phyloP scores from a whole-genome alignment of 768 basidiomycete genomes.

The Amanita pallidorosea region DNA sequence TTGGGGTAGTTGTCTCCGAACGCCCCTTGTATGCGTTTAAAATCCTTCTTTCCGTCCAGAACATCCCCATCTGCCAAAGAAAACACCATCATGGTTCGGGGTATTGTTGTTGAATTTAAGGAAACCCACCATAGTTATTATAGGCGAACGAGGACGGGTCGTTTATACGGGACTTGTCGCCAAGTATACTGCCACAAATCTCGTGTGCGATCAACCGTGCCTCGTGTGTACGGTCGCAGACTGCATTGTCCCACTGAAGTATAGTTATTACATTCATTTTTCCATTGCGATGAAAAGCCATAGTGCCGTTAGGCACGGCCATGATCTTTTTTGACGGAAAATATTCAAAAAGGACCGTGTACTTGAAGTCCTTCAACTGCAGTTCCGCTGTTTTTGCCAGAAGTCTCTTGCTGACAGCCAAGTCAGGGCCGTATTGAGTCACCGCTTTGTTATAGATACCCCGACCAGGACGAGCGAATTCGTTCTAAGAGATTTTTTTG shows the following conservation, averaged over 20 bases:
- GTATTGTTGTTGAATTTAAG: not conserved
- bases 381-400: slow-evolving; percentile 18
- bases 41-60: not conserved
- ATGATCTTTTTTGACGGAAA: slow-evolving; percentile 27
- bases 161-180: slow-evolving; percentile 18
- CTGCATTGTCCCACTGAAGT: slow-evolving; percentile 21
- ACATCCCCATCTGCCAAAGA: not conserved
- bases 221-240: slow-evolving; percentile 17
- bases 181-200: slow-evolving; percentile 18
- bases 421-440: slow-evolving; percentile 18
- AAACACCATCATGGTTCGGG: not conserved
- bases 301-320: slow-evolving; percentile 20
- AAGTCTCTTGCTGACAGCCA: slow-evolving; percentile 15
- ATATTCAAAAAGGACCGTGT: slow-evolving; percentile 29
- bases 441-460: slow-evolving; percentile 33
- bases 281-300: slow-evolving; percentile 29
- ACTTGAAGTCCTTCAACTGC: not conserved
- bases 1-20: slow-evolving; percentile 30
- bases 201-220: slow-evolving; percentile 20
- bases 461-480: slow-evolving; percentile 20
- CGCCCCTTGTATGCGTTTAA: slow-evolving; percentile 18
- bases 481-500: slow-evolving; percentile 17
- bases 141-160: slow-evolving; percentile 23
- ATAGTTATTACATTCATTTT: slow-evolving; percentile 22
- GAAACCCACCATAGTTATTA: slow-evolving; percentile 33